A percentile compares a stretch with the other conserved stretches of the same genome.
phyloP scores from a whole-genome alignment of 257 asterid species.

The Forsythia viridissima region DNA sequence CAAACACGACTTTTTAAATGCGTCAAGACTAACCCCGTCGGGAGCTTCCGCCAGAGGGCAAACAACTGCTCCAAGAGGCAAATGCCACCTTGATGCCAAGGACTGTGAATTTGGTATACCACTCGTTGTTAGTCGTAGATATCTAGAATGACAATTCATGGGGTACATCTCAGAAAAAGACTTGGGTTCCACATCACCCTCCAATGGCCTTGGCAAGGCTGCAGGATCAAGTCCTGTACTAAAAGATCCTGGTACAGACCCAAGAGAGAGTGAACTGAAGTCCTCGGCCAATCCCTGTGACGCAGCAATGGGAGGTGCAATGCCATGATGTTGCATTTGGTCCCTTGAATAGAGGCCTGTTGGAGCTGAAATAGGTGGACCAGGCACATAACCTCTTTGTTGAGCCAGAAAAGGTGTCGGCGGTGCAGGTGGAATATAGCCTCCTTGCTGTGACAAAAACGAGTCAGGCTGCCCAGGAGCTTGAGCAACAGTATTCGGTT shows the following conservation, averaged over 20 bases:
- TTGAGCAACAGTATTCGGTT: conserved; percentile 51
- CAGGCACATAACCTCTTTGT: conserved; percentile 66
- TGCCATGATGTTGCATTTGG: conserved; percentile 54
- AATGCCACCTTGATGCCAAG: conserved; percentile 84
- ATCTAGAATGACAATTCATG: conserved; percentile 72
- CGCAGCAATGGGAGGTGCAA: conserved; percentile 49
- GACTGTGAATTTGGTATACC: conserved; percentile 77
- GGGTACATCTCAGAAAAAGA: conserved; percentile 65
- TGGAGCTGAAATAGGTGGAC: conserved; percentile 48
- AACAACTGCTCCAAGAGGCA: conserved; percentile 88
- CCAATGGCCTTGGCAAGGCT: conserved; percentile 88
- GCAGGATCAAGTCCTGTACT: conserved; percentile 75
- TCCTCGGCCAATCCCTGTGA: conserved; percentile 70
- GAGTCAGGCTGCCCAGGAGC: conserved; percentile 47
- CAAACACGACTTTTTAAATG: conserved; percentile 6
- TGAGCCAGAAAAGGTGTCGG: conserved; percentile 43
- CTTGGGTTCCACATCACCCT: conserved; percentile 70
- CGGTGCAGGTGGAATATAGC: conserved; percentile 55
- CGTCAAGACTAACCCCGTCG: conserved; percentile 63
- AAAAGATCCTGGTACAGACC: conserved; percentile 83
- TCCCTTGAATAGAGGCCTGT: conserved; percentile 44
- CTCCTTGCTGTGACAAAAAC: conserved; percentile 58
- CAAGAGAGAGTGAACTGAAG: conserved; percentile 75
- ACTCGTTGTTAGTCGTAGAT: conserved; percentile 67
- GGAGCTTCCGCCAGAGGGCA: conserved; percentile 90